Conservation (phyloP, 2,329 filamentous ascomycete genomes). For the Colletotrichum tanaceti region DNA sequence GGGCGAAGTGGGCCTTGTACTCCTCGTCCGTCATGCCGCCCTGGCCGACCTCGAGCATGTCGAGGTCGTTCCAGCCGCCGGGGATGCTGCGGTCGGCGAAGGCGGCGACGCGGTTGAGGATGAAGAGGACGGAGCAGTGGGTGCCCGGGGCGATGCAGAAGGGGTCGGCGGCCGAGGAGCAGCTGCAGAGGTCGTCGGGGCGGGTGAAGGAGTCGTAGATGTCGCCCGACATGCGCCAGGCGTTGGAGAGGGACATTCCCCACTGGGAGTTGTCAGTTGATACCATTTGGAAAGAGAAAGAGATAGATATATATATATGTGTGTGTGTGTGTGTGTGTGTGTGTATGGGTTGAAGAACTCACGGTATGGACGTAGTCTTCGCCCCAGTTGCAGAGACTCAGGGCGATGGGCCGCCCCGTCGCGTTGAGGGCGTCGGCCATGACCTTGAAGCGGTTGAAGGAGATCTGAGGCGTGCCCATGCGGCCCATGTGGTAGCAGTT, state of each 20-base stretch:
- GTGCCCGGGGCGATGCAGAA: slow-evolving; percentile 43
- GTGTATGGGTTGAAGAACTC: too few relatives aligned
- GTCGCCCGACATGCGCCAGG: slow-evolving; percentile 51
- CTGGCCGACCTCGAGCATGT: slow-evolving; percentile 57
- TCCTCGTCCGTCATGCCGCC: slow-evolving; percentile 52
- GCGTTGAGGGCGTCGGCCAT: slow-evolving; percentile 51
- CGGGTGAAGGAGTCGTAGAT: slow-evolving; percentile 51
- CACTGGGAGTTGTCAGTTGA: slow-evolving; percentile 42
- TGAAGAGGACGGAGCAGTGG: slow-evolving; percentile 46
- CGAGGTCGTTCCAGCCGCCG: slow-evolving; percentile 50
- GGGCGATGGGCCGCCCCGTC: slow-evolving; percentile 48
- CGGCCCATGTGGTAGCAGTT: slow-evolving; percentile 55
- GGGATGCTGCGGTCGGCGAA: slow-evolving; percentile 40
- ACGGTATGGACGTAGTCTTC: slow-evolving; percentile 44
- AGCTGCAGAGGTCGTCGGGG: slow-evolving; percentile 49
- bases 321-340: too few relatives aligned
- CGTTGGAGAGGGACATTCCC: slow-evolving; percentile 48
- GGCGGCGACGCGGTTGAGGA: slow-evolving; percentile 45
- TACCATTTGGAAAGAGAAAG: not conserved
- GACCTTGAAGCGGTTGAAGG: slow-evolving; percentile 46
- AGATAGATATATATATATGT: too few relatives aligned
- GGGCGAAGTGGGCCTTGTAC: slow-evolving; percentile 58
- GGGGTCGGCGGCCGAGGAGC: slow-evolving; percentile 45
- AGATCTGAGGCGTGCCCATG: slow-evolving; percentile 45
- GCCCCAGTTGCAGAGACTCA: slow-evolving; percentile 52